These are phyloP conservation scores for Niveomyces coronatus DNA, from an alignment of 2,329 filamentous ascomycete genomes.

Conservation along the genomic window DNA sequence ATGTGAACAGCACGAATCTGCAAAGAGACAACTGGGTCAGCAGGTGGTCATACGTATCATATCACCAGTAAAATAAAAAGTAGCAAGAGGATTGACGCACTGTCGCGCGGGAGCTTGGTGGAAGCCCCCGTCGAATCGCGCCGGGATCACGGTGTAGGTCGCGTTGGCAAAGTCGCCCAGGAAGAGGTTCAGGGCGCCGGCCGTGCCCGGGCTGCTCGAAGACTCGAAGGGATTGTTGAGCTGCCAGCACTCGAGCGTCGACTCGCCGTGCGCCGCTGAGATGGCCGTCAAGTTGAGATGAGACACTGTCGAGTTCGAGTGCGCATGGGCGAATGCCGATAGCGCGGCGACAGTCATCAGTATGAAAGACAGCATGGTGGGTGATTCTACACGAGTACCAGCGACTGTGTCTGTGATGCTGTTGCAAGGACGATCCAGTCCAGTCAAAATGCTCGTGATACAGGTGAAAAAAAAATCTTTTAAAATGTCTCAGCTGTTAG, in stretches of 20 bases:
- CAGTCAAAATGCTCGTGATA: too few species aligned
- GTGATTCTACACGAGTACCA: too few species aligned
- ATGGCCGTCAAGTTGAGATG: conserved; percentile 30
- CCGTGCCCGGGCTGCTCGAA: conserved; percentile 21
- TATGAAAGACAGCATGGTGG: background rate
- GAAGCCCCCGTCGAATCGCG: background rate
- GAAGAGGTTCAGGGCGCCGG: conserved; percentile 19
- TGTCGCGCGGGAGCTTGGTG: background rate
- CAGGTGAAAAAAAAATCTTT: too few species aligned
- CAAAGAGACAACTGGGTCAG: background rate
- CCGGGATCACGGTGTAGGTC: conserved; percentile 17
- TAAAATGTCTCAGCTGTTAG: too few species aligned
- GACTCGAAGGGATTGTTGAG: conserved; percentile 15
- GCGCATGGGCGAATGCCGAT: background rate
- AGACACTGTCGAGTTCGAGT: background rate
- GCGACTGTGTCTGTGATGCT: too few species aligned
- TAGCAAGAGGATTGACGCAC: background rate
- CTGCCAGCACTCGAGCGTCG: conserved; percentile 33
- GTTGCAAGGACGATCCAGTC: too few species aligned
- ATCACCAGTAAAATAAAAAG: background rate
- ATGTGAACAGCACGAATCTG: conserved; percentile 23
- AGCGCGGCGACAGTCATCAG: background rate
- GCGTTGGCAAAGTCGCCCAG: conserved; percentile 23
- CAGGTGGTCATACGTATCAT: too few species aligned
- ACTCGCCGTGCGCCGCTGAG: conserved; percentile 22